These are phyloP conservation scores for Russula griseocarnosa DNA, from an alignment of 768 basidiomycete genomes.

Conservation along the genomic window DNA sequence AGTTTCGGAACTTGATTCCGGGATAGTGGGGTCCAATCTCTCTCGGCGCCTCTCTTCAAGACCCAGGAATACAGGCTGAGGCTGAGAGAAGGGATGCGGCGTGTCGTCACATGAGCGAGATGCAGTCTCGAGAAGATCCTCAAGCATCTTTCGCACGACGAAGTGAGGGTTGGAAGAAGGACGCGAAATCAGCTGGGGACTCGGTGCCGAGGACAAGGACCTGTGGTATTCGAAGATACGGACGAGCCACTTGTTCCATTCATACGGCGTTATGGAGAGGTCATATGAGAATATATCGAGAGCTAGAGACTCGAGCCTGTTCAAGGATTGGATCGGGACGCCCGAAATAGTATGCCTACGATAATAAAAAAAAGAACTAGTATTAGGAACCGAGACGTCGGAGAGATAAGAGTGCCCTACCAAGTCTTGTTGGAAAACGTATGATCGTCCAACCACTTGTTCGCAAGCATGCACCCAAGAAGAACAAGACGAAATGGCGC, in stretches of 20 bases:
- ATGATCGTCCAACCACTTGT: slow-evolving; percentile 87
- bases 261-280: slow-evolving; percentile 56
- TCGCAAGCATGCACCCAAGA: slow-evolving; percentile 79
- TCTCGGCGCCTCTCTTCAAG: slow-evolving; percentile 61
- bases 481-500: slow-evolving; percentile 72
- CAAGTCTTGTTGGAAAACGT: slow-evolving; percentile 89
- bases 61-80: slow-evolving; percentile 69
- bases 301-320: slow-evolving; percentile 66
- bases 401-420: slow-evolving; percentile 39
- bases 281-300: slow-evolving; percentile 69
- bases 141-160: slow-evolving; percentile 63
- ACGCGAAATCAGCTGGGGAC: slow-evolving; percentile 73
- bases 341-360: slow-evolving; percentile 81
- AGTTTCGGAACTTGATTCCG: slow-evolving; percentile 38
- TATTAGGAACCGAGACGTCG: neutral
- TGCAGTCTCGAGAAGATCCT: slow-evolving; percentile 60
- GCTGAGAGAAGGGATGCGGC: slow-evolving; percentile 34
- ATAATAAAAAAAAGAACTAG: neutral
- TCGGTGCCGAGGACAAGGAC: slow-evolving; percentile 53
- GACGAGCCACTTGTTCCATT: slow-evolving; percentile 70
- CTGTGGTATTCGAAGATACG: slow-evolving; percentile 63
- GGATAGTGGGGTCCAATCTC: slow-evolving; percentile 44
- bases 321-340: slow-evolving; percentile 64
- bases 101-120: slow-evolving; percentile 26
- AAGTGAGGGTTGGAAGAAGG: slow-evolving; percentile 69